Evolutionary conservation across 2,329 filamentous ascomycete species (phyloP).

Genomic region (Phialophora expanda): DNA sequence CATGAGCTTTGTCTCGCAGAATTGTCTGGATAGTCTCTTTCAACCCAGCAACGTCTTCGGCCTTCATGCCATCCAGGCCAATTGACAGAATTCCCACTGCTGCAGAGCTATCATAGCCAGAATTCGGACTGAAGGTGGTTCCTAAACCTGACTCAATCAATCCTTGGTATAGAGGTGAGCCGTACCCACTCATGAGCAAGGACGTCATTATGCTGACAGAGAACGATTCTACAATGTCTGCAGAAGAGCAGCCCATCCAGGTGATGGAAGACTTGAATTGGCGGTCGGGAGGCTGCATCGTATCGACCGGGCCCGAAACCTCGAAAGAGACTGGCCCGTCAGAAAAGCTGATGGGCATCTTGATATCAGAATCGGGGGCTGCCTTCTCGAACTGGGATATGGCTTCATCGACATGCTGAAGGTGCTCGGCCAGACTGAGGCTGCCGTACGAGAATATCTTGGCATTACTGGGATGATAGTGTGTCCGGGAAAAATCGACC

Average conservation of each 20-base stretch:
- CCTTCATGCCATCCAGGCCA: conserved; percentile 85
- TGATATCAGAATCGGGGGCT: conserved; percentile 72
- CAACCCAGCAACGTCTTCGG: conserved; percentile 77
- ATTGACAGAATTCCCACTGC: conserved; percentile 84
- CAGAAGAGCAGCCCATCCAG: conserved; percentile 85
- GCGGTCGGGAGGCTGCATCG: conserved; percentile 80
- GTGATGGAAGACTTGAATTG: conserved; percentile 94
- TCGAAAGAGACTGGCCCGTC: conserved; percentile 71
- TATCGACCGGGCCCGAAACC: conserved; percentile 81
- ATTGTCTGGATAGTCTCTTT: conserved; percentile 75
- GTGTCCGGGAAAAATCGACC: conserved; percentile 82
- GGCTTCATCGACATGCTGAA: conserved; percentile 76
- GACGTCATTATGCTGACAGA: conserved; percentile 81
- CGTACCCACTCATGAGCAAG: conserved; percentile 89
- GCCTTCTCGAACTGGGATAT: conserved; percentile 76
- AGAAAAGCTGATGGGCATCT: conserved; percentile 73
- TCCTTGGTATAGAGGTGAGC: conserved; percentile 86
- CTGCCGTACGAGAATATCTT: conserved; percentile 96
- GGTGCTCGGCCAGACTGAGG: conserved; percentile 81
- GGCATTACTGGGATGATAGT: conserved; percentile 97
- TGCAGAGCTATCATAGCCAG: conserved; percentile 82
- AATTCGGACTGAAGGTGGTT: conserved; percentile 92
- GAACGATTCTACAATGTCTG: conserved; percentile 85
- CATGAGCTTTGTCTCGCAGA: conserved; percentile 69
- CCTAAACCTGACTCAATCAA: conserved; percentile 89